These are phyloP conservation scores for Juglanconis sp. DNA, from an alignment of 2,329 filamentous ascomycete genomes.

Conservation along the genomic window DNA sequence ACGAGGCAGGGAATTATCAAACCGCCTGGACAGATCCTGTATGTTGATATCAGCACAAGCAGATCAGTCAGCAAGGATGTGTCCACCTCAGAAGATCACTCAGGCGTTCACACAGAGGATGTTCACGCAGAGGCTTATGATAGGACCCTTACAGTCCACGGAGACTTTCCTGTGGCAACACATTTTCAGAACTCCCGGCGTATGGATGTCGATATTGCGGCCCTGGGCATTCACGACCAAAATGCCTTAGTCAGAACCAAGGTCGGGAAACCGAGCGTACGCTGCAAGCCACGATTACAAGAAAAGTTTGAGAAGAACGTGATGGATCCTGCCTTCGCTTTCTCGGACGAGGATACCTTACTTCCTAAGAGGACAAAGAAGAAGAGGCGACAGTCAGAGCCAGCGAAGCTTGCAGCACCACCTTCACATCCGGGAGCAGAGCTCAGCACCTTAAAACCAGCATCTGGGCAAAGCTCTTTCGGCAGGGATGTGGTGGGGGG, in stretches of 20 bases:
- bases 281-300: neutral
- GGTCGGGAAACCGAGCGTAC: neutral
- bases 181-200: neutral
- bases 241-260: neutral
- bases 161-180: neutral
- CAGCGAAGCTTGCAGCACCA: neutral
- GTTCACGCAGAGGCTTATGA: no score
- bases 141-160: neutral
- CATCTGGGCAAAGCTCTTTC: no score
- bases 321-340: conserved; percentile 26
- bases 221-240: neutral
- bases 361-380: conserved; percentile 17
- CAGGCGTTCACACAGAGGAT: neutral
- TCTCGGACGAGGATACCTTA: conserved; percentile 36
- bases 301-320: conserved; percentile 16
- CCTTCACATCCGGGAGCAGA: neutral
- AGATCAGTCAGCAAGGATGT: neutral
- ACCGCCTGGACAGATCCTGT: conserved; percentile 2
- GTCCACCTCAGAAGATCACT: neutral
- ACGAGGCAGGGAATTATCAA: neutral
- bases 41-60: conserved; percentile 9
- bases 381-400: neutral
- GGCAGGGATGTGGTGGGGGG: no score
- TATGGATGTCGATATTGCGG: neutral
- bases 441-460: neutral